A percentile compares a stretch with the other conserved stretches of the same genome.
Conservation (phyloP, 768 basidiomycete genomes). For the Lactifluus subvellereus region DNA sequence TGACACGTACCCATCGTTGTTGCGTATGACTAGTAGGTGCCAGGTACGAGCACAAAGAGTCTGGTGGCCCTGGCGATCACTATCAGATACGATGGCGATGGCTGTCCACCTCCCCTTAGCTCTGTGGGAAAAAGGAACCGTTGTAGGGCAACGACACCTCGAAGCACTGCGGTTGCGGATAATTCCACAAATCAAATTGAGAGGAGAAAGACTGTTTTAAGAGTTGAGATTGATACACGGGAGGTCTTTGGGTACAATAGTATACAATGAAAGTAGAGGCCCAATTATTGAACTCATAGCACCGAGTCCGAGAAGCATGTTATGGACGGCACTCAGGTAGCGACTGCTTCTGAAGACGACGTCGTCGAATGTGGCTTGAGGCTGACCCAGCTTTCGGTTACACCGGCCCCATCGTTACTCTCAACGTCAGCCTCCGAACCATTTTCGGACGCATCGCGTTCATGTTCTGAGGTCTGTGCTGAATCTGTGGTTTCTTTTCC, state of each 20-base stretch:
- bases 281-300: not conserved
- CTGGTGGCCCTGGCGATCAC: too few species aligned
- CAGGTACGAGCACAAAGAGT: too few species aligned
- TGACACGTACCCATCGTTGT: constrained; percentile 11
- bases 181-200: not conserved
- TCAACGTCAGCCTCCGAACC: constrained; percentile 66
- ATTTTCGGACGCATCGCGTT: constrained; percentile 37
- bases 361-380: constrained; percentile 30
- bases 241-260: constrained; percentile 3
- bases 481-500: constrained; percentile 16
- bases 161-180: not conserved
- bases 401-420: constrained; percentile 50
- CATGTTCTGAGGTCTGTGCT: constrained; percentile 24
- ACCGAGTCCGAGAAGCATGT: not conserved
- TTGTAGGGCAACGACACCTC: too few species aligned
- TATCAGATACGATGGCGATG: too few species aligned
- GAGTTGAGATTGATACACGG: constrained; percentile 5
- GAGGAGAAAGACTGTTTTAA: not conserved
- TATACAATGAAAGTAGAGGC: constrained; percentile 4
- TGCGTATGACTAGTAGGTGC: not conserved
- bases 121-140: not conserved
- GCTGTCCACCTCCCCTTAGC: too few species aligned
- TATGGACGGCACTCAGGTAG: constrained; percentile 1
- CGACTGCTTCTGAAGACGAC: not conserved
- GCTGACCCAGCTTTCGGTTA: constrained; percentile 68